phyloP scores from a whole-genome alignment of 768 basidiomycete species.

The Macrocybe gigantea region DNA sequence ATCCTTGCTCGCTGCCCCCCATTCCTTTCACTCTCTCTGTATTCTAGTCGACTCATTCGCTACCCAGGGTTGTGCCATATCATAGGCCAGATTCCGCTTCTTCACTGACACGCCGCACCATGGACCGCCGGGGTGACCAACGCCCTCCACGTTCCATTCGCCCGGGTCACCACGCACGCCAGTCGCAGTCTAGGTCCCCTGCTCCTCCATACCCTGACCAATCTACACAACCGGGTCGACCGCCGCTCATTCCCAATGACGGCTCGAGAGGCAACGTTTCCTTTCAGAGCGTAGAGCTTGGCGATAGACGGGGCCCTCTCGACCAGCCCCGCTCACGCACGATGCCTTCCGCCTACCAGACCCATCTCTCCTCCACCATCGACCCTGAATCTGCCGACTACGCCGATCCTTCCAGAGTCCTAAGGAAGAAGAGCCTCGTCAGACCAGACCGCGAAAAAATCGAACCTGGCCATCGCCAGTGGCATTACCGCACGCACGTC shows the following conservation, averaged over 20 bases:
- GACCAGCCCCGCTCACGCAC: conserved; percentile 48
- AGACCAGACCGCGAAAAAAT: conserved; percentile 94
- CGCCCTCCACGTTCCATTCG: conserved; percentile 53
- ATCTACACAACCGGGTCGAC: conserved; percentile 16
- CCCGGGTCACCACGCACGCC: conserved; percentile 26
- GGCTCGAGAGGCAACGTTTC: conserved; percentile 48
- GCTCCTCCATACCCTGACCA: conserved; percentile 33
- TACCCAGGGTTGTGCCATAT: not conserved
- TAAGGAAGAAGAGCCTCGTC: conserved; percentile 89
- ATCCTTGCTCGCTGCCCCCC: not conserved
- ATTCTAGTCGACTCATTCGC: not conserved
- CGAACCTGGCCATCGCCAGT: conserved; percentile 89
- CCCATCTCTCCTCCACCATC: conserved; percentile 19
- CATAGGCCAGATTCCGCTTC: conserved; percentile 1
- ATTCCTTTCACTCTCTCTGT: not conserved
- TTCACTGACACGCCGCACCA: conserved; percentile 11
- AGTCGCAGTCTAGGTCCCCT: conserved; percentile 31
- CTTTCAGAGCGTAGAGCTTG: conserved; percentile 64
- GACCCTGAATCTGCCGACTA: conserved; percentile 38
- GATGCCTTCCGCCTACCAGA: conserved; percentile 41
- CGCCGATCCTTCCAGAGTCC: conserved; percentile 45
- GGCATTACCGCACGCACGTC: conserved; percentile 89
- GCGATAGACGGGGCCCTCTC: conserved; percentile 56
- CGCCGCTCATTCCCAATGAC: conserved; percentile 28
- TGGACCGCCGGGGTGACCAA: conserved; percentile 40